Evolutionary conservation across 2,329 filamentous ascomycete genomes (phyloP), one percentile per base, ranked within the genome.

Genomic region (Sporothrix euskadiensis): DNA sequence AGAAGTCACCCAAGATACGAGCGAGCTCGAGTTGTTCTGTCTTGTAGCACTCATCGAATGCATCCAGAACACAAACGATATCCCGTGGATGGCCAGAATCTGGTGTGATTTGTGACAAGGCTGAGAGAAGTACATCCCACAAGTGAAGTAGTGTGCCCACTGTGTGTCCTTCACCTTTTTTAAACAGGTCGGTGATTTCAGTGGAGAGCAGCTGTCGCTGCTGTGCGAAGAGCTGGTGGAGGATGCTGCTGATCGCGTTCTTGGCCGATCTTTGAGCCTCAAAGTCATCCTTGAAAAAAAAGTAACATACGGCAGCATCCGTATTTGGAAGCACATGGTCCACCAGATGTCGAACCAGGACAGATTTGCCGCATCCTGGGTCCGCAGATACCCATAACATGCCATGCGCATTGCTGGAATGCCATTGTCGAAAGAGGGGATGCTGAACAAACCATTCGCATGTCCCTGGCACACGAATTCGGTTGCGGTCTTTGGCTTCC

Each of bases 51-150:
- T 75, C 81, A 69, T 85, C 83, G 1, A 84, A 74, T 0, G 81
- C 83, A 77, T 84, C 82, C 5, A 84, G 74, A 0, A 84, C 78
- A 10, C 73, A 75, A 6, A 74, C 49, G 2, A 74, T 56, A 8
- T 30, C 63, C 3, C 66, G n/a, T 56, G 22, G n/a, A 10, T 12
- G 52, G 22, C 9, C 52, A 8, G n/a, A 12, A 12, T 9, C 26
- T 9, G 52, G 9, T 56, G 22, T 30, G n/a, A 30, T 35, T 10
- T 26, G n/a, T 30, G 16, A 7, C 12, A 54, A 9, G 1, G 56
- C 73, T 6, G 3, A 22, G 1, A 16, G 22, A 1, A 73, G n/a
- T 1, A 74, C 3, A 7, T 66, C n/a, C 72, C 69, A 73, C 1
- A 72, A 65, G 5, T 49, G 56, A 4, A 14, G 0, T 49, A 61